Percentiles rank a stretch among this genome's conserved stretches.
phyloP scores from a whole-genome alignment of 2,329 filamentous ascomycete species.

The Pseudocercospora fuligena region DNA sequence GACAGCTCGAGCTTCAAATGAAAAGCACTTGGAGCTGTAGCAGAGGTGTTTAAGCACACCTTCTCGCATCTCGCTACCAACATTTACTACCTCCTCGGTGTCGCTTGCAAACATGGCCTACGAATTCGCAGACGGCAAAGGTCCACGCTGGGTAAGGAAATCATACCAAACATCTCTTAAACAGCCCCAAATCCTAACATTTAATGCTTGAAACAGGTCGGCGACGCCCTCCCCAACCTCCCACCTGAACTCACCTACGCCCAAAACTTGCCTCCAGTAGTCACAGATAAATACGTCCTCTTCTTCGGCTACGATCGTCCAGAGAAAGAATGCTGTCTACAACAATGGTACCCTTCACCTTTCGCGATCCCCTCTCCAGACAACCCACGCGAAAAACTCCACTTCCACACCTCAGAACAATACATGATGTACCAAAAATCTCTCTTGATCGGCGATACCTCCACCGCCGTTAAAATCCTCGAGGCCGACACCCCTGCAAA shows the following conservation, averaged over 20 bases:
- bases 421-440: conserved; percentile 47
- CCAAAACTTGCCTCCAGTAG: conserved; percentile 24
- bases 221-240: conserved; percentile 23
- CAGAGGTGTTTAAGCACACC: not conserved
- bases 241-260: conserved; percentile 23
- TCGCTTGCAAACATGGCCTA: conserved; percentile 14
- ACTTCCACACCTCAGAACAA: conserved; percentile 33
- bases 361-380: conserved; percentile 20
- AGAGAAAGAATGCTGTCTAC: conserved; percentile 30
- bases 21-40: not conserved
- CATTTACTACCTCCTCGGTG: too few relatives aligned
- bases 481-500: conserved; percentile 32
- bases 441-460: conserved; percentile 38
- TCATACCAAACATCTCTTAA: too few relatives aligned
- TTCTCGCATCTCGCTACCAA: not conserved
- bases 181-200: too few relatives aligned
- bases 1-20: not conserved
- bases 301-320: conserved; percentile 32
- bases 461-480: conserved; percentile 38
- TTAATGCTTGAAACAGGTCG: too few relatives aligned
- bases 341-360: conserved; percentile 34
- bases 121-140: conserved; percentile 23
- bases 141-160: conserved; percentile 16
- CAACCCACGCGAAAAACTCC: not conserved
- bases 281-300: conserved; percentile 32